Evolutionary conservation across 805 yeast genomes (phyloP), one percentile per base, ranked within the genome.

Genomic region (Sungouiozyma ichnusensis): DNA sequence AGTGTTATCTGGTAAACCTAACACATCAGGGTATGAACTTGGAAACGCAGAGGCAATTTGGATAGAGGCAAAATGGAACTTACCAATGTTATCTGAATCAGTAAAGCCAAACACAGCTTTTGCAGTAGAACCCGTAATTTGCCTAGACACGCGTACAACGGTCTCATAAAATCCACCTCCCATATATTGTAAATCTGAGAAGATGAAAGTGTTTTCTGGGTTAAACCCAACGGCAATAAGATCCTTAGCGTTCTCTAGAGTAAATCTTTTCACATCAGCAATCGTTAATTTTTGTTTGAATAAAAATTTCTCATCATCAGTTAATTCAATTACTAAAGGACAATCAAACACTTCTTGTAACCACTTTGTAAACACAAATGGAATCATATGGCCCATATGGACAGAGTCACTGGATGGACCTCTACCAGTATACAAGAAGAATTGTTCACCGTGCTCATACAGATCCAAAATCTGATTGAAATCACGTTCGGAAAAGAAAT

Each of bases 1-100:
- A 0, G 97, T 86, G 68, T 88, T 92, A 38, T 79, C 70, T 37
- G 94, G 85, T 55, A 81, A 66, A 5, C 85, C 96, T 53, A 92
- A 74, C 18, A 92, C 83, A 49, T 81, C 95, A 2, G 97, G 98
- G 75, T 85, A 92, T 13, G 97, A 85, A 38, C 90, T 84, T 45
- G 96, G 94, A 70, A 92, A 90, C 1, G 96, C 94, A 15, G 97
- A 80, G 19, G 97, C 85, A 57, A 94, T 92, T 69, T 92, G 98
- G 55, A 92, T 78, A 31, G 95, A 85, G 14, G 97, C 97, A 67
- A 88, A 92, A 63, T 90, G 97, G 44, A 88, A 58, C 59, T 84
- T 85, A 49, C 98, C 98, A 62, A 92, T 88, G 68, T 88, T 80
- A 61, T 90, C 97, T 34, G 88, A 77, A 66, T 92, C 98, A 53